phyloP scores from a whole-genome alignment of 73 alveolate species.

The Paramecium primaurelia region DNA sequence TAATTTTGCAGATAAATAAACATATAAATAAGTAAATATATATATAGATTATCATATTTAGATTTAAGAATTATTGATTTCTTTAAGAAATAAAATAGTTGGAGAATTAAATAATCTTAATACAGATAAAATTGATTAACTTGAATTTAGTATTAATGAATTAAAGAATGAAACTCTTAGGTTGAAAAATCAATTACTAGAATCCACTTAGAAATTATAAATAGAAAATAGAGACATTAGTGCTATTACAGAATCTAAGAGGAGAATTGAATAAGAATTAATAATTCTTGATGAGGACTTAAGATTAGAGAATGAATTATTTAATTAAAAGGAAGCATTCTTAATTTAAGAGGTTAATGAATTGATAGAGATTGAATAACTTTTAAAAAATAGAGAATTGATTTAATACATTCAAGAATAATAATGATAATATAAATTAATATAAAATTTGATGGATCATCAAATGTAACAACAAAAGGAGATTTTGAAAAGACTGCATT shows the following conservation, averaged over 20 bases:
- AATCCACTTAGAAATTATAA: not conserved
- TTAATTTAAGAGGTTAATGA: not conserved
- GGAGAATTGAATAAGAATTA: not conserved
- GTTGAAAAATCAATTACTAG: not conserved
- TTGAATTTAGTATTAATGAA: not conserved
- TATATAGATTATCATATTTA: not conserved
- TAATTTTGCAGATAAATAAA: not conserved
- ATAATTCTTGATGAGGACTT: not conserved
- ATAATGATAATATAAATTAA: not conserved
- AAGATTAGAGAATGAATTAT: not conserved
- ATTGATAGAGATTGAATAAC: not conserved
- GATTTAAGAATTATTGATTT: not conserved
- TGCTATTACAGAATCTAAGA: not conserved
- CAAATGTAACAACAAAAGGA: not conserved
- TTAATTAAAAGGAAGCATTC: not conserved
- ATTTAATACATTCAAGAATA: not conserved
- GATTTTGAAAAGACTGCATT: not conserved
- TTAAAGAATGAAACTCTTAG: not conserved
- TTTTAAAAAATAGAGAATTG: not conserved
- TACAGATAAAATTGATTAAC: not conserved
- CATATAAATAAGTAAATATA: not conserved
- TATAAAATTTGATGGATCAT: not conserved
- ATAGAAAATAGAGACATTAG: not conserved
- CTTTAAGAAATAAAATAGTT: not conserved
- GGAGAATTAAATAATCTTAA: not conserved